A percentile compares a stretch with the other conserved stretches of the same genome.
Evolutionary conservation across 192 early-diverging fungal species (phyloP).

Genomic region (Linderina pennispora): DNA sequence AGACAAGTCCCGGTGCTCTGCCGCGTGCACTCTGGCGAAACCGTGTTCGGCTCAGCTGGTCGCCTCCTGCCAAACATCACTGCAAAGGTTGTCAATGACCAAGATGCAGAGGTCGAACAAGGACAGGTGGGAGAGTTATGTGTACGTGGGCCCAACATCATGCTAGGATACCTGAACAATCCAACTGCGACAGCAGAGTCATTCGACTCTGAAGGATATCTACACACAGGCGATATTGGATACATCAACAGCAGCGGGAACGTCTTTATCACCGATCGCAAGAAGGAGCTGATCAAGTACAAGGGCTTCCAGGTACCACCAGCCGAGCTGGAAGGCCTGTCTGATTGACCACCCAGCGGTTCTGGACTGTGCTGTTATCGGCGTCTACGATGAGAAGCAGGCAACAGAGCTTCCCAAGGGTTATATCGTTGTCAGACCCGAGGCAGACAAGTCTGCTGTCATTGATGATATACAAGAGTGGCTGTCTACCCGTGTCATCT

Average conservation of each 20-base stretch:
- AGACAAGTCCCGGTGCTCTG: slow-evolving; percentile 35
- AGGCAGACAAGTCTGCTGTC: too few relatives aligned
- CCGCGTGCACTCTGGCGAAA: slow-evolving; percentile 3
- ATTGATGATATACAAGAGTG: not conserved
- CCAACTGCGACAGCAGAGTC: slow-evolving; percentile 58
- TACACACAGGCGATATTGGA: slow-evolving; percentile 79
- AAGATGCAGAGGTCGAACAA: slow-evolving; percentile 47
- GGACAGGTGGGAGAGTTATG: slow-evolving; percentile 76
- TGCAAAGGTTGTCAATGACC: slow-evolving; percentile 65
- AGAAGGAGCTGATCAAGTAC: slow-evolving; percentile 95
- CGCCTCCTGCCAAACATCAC: slow-evolving; percentile 57
- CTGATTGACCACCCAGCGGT: slow-evolving; percentile 63
- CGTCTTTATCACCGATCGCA: slow-evolving; percentile 58
- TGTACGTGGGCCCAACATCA: slow-evolving; percentile 72
- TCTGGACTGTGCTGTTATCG: slow-evolving; percentile 62
- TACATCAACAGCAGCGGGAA: slow-evolving; percentile 57
- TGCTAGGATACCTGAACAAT: slow-evolving; percentile 80
- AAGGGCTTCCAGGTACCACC: slow-evolving; percentile 77
- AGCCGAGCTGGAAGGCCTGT: slow-evolving; percentile 73
- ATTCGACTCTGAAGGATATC: slow-evolving; percentile 66
- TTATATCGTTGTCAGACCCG: slow-evolving; percentile 52
- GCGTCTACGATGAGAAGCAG: slow-evolving; percentile 49
- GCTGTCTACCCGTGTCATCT: not conserved
- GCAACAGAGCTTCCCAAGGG: slow-evolving; percentile 71
- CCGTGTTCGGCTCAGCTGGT: slow-evolving; percentile 53